These are phyloP conservation scores for Cornus controversa DNA, from an alignment of 148 eudicot genomes.

Conservation along the genomic window DNA sequence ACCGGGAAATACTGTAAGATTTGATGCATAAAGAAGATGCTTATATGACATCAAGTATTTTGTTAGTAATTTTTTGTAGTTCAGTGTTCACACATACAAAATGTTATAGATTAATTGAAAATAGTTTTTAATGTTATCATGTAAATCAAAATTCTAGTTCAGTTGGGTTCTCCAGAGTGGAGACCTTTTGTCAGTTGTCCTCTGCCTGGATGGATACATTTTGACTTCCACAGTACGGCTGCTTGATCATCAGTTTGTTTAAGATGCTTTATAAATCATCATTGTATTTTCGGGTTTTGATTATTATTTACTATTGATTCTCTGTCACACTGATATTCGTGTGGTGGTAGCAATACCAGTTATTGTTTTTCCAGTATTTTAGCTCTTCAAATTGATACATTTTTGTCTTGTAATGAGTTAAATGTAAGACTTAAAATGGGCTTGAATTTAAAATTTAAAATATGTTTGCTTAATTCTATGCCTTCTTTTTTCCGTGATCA, in stretches of 20 bases:
- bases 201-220: not conserved
- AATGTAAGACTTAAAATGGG: not conserved
- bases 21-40: constrained; percentile 2
- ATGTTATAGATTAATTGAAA: not conserved
- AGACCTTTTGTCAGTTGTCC: not conserved
- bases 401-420: not conserved
- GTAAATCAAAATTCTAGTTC: not conserved
- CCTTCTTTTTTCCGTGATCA: constrained; percentile 18
- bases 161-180: not conserved
- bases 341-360: not conserved
- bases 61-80: not conserved
- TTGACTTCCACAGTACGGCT: not conserved
- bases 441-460: not conserved
- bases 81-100: not conserved
- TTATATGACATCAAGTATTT: not conserved
- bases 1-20: constrained; percentile 72
- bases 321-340: not conserved
- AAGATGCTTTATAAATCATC: not conserved
- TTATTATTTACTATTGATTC: not conserved
- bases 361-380: not conserved
- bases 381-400: not conserved
- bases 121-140: not conserved
- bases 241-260: not conserved
- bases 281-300: not conserved
- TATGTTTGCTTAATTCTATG: not conserved